Conservation (phyloP, 2,329 filamentous ascomycete genomes). For the Aspergillus alliaceus region DNA sequence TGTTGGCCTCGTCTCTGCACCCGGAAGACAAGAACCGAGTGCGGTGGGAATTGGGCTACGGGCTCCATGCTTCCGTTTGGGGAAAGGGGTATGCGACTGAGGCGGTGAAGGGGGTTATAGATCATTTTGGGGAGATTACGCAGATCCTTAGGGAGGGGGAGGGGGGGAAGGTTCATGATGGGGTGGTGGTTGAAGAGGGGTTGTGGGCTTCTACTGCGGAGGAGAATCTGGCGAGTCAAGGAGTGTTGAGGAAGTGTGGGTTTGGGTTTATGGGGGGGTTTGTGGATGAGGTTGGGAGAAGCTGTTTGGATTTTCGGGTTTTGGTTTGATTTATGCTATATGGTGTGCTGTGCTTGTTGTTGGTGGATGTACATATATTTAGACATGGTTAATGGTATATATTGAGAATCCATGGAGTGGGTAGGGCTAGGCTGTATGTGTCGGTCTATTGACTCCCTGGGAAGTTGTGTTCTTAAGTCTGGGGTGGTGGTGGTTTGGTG, state of each 20-base stretch:
- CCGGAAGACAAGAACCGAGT: background rate
- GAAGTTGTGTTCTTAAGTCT: too few species aligned
- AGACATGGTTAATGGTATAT: too few species aligned
- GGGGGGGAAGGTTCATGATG: constrained; percentile 41
- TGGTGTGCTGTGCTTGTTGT: too few species aligned
- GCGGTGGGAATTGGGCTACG: constrained; percentile 54
- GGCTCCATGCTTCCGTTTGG: constrained; percentile 56
- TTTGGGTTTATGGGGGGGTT: constrained; percentile 10
- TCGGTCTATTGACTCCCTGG: too few species aligned
- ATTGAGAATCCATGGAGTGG: too few species aligned
- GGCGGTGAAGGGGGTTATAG: constrained; percentile 54
- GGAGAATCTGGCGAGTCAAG: constrained; percentile 55
- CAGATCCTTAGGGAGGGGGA: background rate
- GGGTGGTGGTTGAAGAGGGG: background rate
- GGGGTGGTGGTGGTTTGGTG: too few species aligned
- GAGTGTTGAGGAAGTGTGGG: constrained; percentile 52
- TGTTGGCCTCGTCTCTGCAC: background rate
- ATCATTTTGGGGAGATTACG: background rate
- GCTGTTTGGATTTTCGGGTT: constrained; percentile 5
- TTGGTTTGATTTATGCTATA: background rate
- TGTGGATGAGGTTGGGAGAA: constrained; percentile 9
- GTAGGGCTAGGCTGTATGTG: too few species aligned
- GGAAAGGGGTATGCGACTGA: constrained; percentile 59
- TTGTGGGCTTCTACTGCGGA: constrained; percentile 51
- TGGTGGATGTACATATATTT: too few species aligned